Base-by-base conservation (phyloP, 2,329 filamentous ascomycete genomes). In the Alternaria atra region DNA sequence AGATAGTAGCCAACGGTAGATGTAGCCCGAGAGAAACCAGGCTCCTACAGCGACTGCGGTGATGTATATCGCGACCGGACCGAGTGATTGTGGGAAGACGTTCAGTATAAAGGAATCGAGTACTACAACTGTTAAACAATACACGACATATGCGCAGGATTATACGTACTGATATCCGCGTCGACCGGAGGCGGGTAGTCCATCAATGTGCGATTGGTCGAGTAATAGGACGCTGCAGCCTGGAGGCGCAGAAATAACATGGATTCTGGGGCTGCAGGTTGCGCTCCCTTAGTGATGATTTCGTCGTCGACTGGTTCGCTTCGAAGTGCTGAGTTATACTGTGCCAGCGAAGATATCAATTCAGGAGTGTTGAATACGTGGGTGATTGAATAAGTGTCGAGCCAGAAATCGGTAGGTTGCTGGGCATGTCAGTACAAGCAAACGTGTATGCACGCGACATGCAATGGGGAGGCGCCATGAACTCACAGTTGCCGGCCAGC, bases 401-500 rank as follows among this genome's bases (percentile, higher is more conserved):
- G 82, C 63, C 82, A 84, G 80, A 97, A 97, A 25, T 85, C 81
- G 0, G 94, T 97, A 44, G 94, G 94, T 89, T 97, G 91, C 94
- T 97, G 64, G 3, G 20, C 53, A 34, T 6, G 67, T 72, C 63
- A 71, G 69, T 50, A 64, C 54, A 23, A 34, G 58, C 13, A 63
- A 55, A 50, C 61, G 12, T 23, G 40, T 5, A 40, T 52, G 23
- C 35, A 40, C 2, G n/a, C 50, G 34, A 40, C 20, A 50, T 35
- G 32, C 30, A 42, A 34, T n/a, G 42, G 34, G 43, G 29, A 58
- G 52, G 47, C 54, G 42, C 43, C 13, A 55, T 48, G 34, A 43
- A 44, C 91, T 80, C 85, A 97, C 94, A 62, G 90, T 95, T 40
- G 95, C 95, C 61, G 93, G 85, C 94, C 94, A 99, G 81, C 94